Evolutionary conservation across 169 alveolate genomes (phyloP).

Genomic region (Babesia ovis): DNA sequence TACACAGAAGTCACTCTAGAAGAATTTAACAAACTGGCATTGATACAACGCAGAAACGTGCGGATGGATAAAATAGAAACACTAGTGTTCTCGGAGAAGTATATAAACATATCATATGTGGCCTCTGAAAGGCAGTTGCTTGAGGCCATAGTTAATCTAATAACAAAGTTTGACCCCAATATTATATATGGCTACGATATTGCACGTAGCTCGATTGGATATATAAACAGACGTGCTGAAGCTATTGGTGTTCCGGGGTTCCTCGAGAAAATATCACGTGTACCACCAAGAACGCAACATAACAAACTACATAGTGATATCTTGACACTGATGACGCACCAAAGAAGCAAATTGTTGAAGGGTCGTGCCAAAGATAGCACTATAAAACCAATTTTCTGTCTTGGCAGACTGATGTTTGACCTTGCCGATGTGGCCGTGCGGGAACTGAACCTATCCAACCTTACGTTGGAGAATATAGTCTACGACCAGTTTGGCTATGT

Average conservation of each 20-base stretch:
- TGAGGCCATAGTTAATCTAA: not conserved
- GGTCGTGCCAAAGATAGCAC: not conserved
- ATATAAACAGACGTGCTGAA: conserved; percentile 11
- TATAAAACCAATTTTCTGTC: conserved; percentile 10
- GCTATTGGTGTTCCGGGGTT: conserved; percentile 3
- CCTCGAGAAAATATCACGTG: conserved; percentile 10
- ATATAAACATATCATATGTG: conserved; percentile 9
- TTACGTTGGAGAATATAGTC: conserved; percentile 26
- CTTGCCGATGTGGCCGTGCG: conserved; percentile 25
- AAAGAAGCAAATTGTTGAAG: conserved; percentile 12
- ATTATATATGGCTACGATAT: conserved; percentile 29
- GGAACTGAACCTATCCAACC: conserved; percentile 20
- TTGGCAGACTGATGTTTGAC: conserved; percentile 22
- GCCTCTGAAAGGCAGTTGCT: conserved; percentile 15
- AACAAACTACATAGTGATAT: not conserved
- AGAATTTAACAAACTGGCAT: not conserved
- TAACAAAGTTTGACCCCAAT: conserved; percentile 18
- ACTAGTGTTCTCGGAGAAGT: conserved; percentile 5
- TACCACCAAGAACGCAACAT: conserved; percentile 1
- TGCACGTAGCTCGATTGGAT: conserved; percentile 34
- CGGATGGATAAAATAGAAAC: conserved; percentile 13
- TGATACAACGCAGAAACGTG: conserved; percentile 3
- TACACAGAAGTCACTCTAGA: not conserved
- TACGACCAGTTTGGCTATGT: conserved; percentile 19
- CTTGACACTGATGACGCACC: conserved; percentile 25